Conservation (phyloP, 495 filamentous ascomycete genomes). For the Tuber umbilicatum region DNA sequence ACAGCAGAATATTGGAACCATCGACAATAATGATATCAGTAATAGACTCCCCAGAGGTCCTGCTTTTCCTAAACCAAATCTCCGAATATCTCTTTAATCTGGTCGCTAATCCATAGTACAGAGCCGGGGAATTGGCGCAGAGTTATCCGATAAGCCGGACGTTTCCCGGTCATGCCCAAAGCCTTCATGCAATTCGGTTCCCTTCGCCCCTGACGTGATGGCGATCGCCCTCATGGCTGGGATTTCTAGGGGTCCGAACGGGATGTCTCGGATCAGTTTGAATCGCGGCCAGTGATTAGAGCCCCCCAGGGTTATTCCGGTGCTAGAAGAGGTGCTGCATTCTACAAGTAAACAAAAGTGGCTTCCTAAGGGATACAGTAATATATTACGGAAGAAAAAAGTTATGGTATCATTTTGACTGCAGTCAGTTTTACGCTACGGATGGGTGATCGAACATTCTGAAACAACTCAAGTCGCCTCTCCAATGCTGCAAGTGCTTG, state of each 20-base stretch:
- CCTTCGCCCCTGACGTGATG: background rate
- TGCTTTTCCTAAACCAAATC: background rate
- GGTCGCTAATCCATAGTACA: background rate
- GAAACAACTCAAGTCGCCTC: background rate
- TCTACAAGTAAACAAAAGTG: background rate
- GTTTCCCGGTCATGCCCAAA: background rate
- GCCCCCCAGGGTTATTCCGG: background rate
- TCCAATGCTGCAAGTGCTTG: background rate
- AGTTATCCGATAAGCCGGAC: background rate
- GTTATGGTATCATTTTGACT: background rate
- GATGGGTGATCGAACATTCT: background rate
- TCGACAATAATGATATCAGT: background rate
- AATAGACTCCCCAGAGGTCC: background rate
- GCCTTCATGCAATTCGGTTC: background rate
- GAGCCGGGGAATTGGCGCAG: background rate
- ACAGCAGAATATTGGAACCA: background rate
- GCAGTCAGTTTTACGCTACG: background rate
- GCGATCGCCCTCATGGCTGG: background rate
- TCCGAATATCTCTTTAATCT: background rate
- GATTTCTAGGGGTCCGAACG: background rate
- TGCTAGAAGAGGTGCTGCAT: background rate
- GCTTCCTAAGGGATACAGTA: background rate
- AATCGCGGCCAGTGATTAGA: background rate
- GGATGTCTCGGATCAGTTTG: background rate
- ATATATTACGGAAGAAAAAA: background rate